Base-by-base conservation (phyloP, 306 rosid species). In the Cucumis sativus region DNA sequence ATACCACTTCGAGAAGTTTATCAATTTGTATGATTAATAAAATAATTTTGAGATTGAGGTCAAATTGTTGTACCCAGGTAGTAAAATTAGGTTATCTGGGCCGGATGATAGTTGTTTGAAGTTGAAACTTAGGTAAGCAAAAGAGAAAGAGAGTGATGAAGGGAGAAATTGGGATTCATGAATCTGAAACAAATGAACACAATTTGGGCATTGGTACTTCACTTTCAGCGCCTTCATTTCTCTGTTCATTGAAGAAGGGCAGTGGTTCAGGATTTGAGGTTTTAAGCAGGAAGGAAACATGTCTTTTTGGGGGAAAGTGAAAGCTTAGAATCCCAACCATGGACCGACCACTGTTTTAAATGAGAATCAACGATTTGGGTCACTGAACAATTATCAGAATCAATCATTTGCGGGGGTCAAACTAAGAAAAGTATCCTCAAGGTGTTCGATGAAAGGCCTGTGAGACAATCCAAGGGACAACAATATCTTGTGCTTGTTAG, bases 251-350 rank as follows among this genome's bases (percentile, higher is more conserved):
- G 77, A 73, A 73, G 77, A 33, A 52, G 6, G 49, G 77, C 63
- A 73, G 30, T 30, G 63, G 59, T 52, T 73, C 41, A 7, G 30
- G 77, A 52, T 51, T 49, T 72, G 61, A 51, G 60, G 60, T 72
- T 13, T 70, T 67, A 33, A 67, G 33, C 54, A 25, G 17, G 45
- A 13, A 73, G 35, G 63, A 73, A 73, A 73, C 77, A 73, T 73
- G 63, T 73, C 77, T 52, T 52, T 73, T 54, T 73, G 77, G 77
- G 77, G 59, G 49, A 33, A 49, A 28, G 77, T 33, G 77, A 73
- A 73, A 30, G 58, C 61, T 28, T 10, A 15, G 57, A 41, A 9
- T 11, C 55, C 47, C 14, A 68, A 68, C 10, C 55, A 68, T n/a
- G 28, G 14, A 33, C 77, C 15, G 23, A 28, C 6, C 23, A 71